Percentiles rank a stretch among this genome's conserved stretches.
Conservation (phyloP, 208 protist species). For the Wallacemonas collosoma region DNA sequence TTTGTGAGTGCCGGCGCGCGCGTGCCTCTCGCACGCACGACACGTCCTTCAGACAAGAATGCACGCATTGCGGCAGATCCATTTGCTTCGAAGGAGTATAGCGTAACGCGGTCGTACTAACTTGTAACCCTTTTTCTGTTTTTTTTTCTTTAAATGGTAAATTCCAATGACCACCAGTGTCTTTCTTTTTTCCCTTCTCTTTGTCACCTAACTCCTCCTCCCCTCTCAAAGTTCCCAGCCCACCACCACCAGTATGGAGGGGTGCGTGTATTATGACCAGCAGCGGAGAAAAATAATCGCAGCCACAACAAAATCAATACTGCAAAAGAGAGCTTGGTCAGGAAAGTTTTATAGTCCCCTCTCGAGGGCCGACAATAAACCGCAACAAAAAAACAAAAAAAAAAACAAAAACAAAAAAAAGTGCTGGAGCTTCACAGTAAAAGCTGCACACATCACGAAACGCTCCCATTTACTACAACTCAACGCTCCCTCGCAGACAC, state of each 20-base stretch:
- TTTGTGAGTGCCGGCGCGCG: too few relatives aligned
- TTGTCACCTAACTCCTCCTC: neutral
- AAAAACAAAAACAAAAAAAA: conserved; percentile 21
- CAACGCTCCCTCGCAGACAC: conserved; percentile 23
- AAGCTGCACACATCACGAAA: conserved; percentile 4
- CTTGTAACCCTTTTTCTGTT: conserved; percentile 4
- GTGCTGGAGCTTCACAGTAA: neutral
- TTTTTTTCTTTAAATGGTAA: neutral
- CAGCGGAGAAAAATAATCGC: too few relatives aligned
- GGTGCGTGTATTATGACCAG: too few relatives aligned
- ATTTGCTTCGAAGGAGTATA: conserved; percentile 29
- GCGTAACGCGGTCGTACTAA: conserved; percentile 18
- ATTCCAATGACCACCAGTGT: neutral
- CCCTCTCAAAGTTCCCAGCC: neutral
- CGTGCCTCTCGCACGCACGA: conserved; percentile 1
- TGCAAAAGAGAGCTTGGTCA: too few relatives aligned
- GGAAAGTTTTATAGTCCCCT: neutral
- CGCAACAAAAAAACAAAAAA: conserved; percentile 17
- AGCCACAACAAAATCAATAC: too few relatives aligned
- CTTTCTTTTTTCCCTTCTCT: conserved; percentile 20
- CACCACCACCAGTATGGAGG: too few relatives aligned
- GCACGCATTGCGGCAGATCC: conserved; percentile 7
- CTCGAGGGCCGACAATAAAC: neutral
- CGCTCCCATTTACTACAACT: conserved; percentile 25
- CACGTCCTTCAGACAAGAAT: neutral